phyloP scores from a whole-genome alignment of 2,329 filamentous ascomycete genomes.

The Exophiala mesophila region DNA sequence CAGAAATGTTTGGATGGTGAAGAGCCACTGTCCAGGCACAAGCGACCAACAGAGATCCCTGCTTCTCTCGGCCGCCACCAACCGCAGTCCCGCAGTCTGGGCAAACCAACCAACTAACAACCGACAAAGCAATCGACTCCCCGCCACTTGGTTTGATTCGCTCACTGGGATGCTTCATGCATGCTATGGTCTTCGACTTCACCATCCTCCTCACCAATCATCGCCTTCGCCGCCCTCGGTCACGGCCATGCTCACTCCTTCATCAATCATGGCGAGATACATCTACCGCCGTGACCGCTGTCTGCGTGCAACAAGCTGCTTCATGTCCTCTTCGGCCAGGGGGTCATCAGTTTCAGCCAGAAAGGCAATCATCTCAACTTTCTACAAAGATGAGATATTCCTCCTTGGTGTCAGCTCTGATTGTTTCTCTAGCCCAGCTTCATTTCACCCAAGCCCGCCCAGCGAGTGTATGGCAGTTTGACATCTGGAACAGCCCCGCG shows the following conservation, averaged over 20 bases:
- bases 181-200: constrained; percentile 11
- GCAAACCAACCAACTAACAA: neutral
- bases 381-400: constrained; percentile 25
- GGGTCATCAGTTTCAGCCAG: constrained; percentile 23
- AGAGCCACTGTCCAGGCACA: neutral
- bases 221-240: constrained; percentile 6
- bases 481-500: constrained; percentile 53
- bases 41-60: neutral
- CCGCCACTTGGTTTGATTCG: constrained; percentile 15
- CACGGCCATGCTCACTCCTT: constrained; percentile 3
- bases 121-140: neutral
- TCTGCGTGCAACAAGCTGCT: constrained; percentile 19
- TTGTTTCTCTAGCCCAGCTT: constrained; percentile 11
- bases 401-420: constrained; percentile 4
- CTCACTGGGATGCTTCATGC: constrained; percentile 19
- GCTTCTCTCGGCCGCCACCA: neutral
- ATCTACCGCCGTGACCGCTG: constrained; percentile 23
- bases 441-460: constrained; percentile 15
- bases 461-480: constrained; percentile 29
- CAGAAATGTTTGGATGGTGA: neutral
- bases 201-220: constrained; percentile 18
- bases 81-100: neutral
- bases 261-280: constrained; percentile 22
- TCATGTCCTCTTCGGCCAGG: constrained; percentile 21
- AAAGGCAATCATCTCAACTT: constrained; percentile 14